phyloP scores from a whole-genome alignment of 2,329 filamentous ascomycete species.

The Arthrobotrys entomopaga region DNA sequence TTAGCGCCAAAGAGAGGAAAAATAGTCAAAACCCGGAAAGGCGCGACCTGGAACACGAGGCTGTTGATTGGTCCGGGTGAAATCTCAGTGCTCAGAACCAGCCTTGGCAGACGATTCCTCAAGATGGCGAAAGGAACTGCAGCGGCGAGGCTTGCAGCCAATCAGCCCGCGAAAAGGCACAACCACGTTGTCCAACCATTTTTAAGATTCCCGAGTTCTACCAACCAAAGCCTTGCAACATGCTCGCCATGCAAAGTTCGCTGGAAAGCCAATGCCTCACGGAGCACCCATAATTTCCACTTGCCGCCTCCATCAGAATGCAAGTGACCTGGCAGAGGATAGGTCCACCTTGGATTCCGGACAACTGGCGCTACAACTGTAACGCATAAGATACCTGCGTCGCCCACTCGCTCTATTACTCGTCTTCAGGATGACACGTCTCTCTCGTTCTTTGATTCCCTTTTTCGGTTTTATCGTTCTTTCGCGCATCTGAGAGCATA shows the following conservation, averaged over 20 bases:
- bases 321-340: conserved; percentile 25
- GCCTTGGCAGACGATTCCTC: conserved; percentile 9
- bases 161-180: conserved; percentile 7
- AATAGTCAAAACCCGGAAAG: neutral
- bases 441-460: conserved; percentile 36
- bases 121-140: too few species aligned
- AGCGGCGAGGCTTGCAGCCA: conserved; percentile 11
- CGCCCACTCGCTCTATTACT: conserved; percentile 39
- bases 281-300: conserved; percentile 37
- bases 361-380: conserved; percentile 43
- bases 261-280: conserved; percentile 8
- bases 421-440: conserved; percentile 41
- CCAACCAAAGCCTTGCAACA: conserved; percentile 20
- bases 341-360: conserved; percentile 6
- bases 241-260: neutral
- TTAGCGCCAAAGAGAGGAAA: conserved; percentile 34
- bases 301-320: conserved; percentile 31
- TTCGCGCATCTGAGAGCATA: too few species aligned
- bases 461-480: conserved; percentile 9
- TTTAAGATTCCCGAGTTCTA: neutral
- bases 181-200: conserved; percentile 3
- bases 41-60: conserved; percentile 27
- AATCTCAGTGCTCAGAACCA: neutral
- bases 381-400: conserved; percentile 51
- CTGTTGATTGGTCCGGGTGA: conserved; percentile 36